Conservation (phyloP, 345 rosid species). For the rapeseed (Brassica napus) region Da-Ae NC_063451.1:20719501-20720000, state of each 20-base stretch:
- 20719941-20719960: constrained; percentile 75
- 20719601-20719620: constrained; percentile 13
- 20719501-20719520: not conserved
- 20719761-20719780: not conserved
- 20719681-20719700: not conserved
- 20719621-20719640: not conserved
- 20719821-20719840: constrained; percentile 75
- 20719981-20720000: constrained; percentile 69
- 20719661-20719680: constrained; percentile 39
- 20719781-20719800: constrained; percentile 30
- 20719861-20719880: constrained; percentile 86
- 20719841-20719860: constrained; percentile 85
- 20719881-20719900: constrained; percentile 74
- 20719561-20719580: constrained; percentile 16
- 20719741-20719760: not conserved
- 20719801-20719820: constrained; percentile 36
- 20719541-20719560: constrained; percentile 45
- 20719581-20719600: not conserved
- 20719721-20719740: not conserved
- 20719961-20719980: constrained; percentile 77
- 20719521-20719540: constrained; percentile 7
- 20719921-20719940: constrained; percentile 89
- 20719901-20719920: constrained; percentile 89
- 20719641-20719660: not conserved
- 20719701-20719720: constrained; percentile 5